Base-by-base conservation (phyloP, 176 grass and related monocot species). In the Otatea glauca region DNA sequence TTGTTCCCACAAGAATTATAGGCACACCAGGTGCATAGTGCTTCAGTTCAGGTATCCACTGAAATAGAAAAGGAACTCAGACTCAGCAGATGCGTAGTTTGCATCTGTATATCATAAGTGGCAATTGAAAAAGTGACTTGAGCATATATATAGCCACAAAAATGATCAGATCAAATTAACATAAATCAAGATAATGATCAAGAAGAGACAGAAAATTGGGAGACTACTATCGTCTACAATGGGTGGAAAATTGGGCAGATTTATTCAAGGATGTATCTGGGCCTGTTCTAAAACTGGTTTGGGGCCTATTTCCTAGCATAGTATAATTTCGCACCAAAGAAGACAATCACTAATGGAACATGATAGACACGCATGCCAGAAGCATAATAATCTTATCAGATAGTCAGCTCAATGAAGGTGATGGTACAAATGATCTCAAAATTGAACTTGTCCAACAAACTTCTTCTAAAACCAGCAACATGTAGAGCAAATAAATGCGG, bases 31-130 rank as follows among this genome's bases (percentile, higher is more conserved):
- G 92, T 51, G 92, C 92, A 79, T 91, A 94, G 86, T 91, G 92
- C 89, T 84, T 91, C 89, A 91, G 79, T 68, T 94, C 92, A 85
- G 92, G 89, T 78, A 94, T 94, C 92, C 92, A 94, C 92, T 94
- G 86, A 94, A 91, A 93, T 62, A 77, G 39, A 50, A 75, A 72
- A n/a, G 25, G 54, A 72, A 65, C 43, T 81, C 43, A 91, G 61
- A 75, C 3, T 55, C 75, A 73, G 76, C 38, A 79, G 62, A 63
- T 25, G 5, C 13, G 21, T 44, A 77, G 73, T 43, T 32, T 54
- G 35, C 16, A 32, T 65, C 68, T 14, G 9, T 39, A 65, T 54
- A 65, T 65, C 44, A 38, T 25, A 53, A 55, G 45, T 29, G 43
- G 45, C 34, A 53, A 44, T 23, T 76, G 45, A 64, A 25, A 64